Conservation (phyloP, 163 green algal genomes). For the Chlamydomonas reinhardtii region DNA sequence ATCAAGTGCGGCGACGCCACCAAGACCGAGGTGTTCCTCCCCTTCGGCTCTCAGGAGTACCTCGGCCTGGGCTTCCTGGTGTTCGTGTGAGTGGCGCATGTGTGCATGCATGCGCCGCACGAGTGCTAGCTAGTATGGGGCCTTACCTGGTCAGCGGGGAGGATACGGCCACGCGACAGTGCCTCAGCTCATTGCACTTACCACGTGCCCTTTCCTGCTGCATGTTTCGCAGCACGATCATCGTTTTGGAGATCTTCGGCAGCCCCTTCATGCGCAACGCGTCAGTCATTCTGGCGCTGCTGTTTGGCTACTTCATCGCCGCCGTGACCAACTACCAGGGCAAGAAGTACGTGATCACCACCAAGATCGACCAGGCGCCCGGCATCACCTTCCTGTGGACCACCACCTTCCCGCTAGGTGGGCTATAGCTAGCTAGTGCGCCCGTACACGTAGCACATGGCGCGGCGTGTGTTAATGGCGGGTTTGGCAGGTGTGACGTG, state of each 20-base stretch:
- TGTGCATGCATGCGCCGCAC: no score
- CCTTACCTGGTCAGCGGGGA: no score
- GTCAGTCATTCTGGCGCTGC: constrained; percentile 77
- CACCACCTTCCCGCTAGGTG: constrained; percentile 75
- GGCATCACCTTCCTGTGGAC: constrained; percentile 90
- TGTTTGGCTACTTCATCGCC: constrained; percentile 71
- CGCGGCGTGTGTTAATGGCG: no score
- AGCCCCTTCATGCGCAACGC: constrained; percentile 87
- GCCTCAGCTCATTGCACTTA: no score
- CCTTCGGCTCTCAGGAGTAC: constrained; percentile 81
- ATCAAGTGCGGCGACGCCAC: constrained; percentile 60
- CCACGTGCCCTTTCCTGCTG: neutral
- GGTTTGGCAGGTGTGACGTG: no score
- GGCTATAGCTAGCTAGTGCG: no score
- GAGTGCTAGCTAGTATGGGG: no score
- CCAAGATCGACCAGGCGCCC: constrained; percentile 74
- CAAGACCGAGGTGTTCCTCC: constrained; percentile 83
- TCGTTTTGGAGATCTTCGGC: constrained; percentile 88
- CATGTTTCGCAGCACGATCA: constrained; percentile 73
- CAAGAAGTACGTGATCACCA: constrained; percentile 69
- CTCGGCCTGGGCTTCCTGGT: constrained; percentile 78
- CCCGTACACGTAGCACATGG: no score
- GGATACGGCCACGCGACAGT: no score
- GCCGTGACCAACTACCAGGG: constrained; percentile 33
- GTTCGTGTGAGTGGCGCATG: neutral